Evolutionary conservation across 306 rosid species (phyloP).

Genomic region (Medicago lupulina): DNA sequence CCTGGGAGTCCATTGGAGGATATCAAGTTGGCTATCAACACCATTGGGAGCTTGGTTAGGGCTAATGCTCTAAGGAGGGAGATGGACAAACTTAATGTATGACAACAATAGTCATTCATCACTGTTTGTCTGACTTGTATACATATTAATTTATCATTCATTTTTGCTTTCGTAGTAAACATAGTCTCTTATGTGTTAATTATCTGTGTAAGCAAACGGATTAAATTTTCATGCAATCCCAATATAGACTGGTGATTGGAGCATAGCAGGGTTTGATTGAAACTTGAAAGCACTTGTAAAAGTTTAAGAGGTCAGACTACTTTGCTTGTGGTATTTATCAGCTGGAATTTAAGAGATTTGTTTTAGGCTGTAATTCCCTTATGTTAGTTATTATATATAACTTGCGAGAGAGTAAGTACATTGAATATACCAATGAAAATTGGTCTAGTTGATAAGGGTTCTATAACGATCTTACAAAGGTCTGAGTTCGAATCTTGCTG

Average conservation of each 20-base stretch:
- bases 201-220: slow-evolving; percentile 37
- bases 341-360: slow-evolving; percentile 13
- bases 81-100: slow-evolving; percentile 84
- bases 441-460: neutral
- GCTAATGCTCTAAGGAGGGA: slow-evolving; percentile 89
- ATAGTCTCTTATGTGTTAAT: slow-evolving; percentile 15
- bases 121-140: neutral
- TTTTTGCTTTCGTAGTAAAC: slow-evolving; percentile 16
- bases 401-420: neutral
- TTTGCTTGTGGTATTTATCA: slow-evolving; percentile 6
- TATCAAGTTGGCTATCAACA: slow-evolving; percentile 90
- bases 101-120: slow-evolving; percentile 29
- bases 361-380: neutral
- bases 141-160: slow-evolving; percentile 27
- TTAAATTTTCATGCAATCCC: slow-evolving; percentile 39
- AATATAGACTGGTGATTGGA: slow-evolving; percentile 9
- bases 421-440: too few relatives aligned
- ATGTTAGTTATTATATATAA: neutral
- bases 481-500: neutral
- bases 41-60: slow-evolving; percentile 94
- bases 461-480: too few relatives aligned
- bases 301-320: slow-evolving; percentile 13
- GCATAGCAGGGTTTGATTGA: slow-evolving; percentile 23
- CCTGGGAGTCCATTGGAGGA: slow-evolving; percentile 94
- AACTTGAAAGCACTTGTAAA: slow-evolving; percentile 17